Evolutionary conservation across 2,329 filamentous ascomycete species (phyloP).

Genomic region (Cercospora zeae-maydis): DNA sequence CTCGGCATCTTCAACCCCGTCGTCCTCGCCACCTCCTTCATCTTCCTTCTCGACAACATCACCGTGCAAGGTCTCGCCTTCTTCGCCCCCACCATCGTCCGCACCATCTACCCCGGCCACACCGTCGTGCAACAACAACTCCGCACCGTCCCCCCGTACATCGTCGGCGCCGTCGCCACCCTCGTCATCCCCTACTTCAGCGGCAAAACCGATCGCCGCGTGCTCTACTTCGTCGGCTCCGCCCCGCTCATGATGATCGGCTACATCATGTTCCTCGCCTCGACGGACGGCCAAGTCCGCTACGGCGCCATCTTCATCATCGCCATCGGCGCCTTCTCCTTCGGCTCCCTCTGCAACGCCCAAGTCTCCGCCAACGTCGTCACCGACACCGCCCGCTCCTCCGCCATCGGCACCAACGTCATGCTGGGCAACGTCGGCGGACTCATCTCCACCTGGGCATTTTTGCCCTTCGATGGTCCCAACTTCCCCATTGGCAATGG

Average conservation of each 20-base stretch:
- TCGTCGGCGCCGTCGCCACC: slow-evolving; percentile 65
- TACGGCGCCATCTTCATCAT: slow-evolving; percentile 71
- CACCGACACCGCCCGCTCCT: slow-evolving; percentile 64
- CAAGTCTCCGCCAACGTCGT: slow-evolving; percentile 68
- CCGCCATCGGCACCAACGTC: slow-evolving; percentile 64
- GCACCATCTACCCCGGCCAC: slow-evolving; percentile 61
- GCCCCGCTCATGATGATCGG: slow-evolving; percentile 65
- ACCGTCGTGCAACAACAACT: slow-evolving; percentile 63
- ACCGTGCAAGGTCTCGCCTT: slow-evolving; percentile 69
- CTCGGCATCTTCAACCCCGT: slow-evolving; percentile 63
- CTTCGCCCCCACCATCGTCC: slow-evolving; percentile 67
- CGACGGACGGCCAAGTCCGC: slow-evolving; percentile 49
- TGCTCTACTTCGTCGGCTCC: slow-evolving; percentile 58
- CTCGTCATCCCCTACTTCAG: slow-evolving; percentile 59
- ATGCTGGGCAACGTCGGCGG: slow-evolving; percentile 72
- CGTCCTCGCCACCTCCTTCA: slow-evolving; percentile 53
- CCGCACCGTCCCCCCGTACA: slow-evolving; percentile 66
- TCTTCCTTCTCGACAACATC: slow-evolving; percentile 65
- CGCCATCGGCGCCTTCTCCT: slow-evolving; percentile 59
- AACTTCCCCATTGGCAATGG: slow-evolving; percentile 70
- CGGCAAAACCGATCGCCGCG: slow-evolving; percentile 58
- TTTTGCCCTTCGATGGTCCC: slow-evolving; percentile 58
- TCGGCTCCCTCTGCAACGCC: slow-evolving; percentile 63
- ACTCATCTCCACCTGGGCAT: slow-evolving; percentile 32
- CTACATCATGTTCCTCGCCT: slow-evolving; percentile 67